A percentile compares a stretch with the other conserved stretches of the same genome.
Evolutionary conservation across 164 flowering plant genomes (phyloP).

Genomic region (Aristolochia fimbriata): DNA sequence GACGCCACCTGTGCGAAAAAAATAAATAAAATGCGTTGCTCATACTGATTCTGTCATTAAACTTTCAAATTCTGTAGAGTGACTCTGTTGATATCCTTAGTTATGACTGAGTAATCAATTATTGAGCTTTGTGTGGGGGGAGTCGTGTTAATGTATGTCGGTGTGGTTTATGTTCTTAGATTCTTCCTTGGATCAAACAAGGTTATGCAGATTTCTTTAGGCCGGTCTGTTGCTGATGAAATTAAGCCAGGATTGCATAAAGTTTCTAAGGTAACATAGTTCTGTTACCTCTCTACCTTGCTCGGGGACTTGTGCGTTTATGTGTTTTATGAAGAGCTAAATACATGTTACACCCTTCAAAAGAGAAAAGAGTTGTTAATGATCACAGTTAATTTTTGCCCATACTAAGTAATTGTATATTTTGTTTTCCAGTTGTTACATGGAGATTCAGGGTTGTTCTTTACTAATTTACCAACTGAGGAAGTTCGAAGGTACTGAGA

Average conservation of each 20-base stretch:
- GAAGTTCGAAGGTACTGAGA: slow-evolving; percentile 57
- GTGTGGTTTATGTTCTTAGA: slow-evolving; percentile 17
- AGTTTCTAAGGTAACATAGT: slow-evolving; percentile 56
- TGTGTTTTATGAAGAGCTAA: no score
- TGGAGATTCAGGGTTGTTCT: slow-evolving; percentile 69
- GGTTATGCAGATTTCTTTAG: slow-evolving; percentile 81
- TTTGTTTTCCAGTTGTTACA: slow-evolving; percentile 18
- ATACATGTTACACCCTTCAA: no score
- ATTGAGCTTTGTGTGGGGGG: background rate
- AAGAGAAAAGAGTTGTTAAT: no score
- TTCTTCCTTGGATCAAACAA: slow-evolving; percentile 91
- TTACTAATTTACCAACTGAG: slow-evolving; percentile 62
- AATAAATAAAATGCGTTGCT: no score
- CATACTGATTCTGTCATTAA: no score
- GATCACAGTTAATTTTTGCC: no score
- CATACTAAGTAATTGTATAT: background rate
- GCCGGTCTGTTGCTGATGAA: slow-evolving; percentile 77
- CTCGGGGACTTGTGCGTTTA: no score
- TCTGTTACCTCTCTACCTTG: no score
- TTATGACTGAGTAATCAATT: no score
- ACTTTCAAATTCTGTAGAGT: no score
- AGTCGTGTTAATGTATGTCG: background rate
- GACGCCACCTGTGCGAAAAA: no score
- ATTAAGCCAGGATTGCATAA: slow-evolving; percentile 49
- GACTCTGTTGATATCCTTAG: no score